Evolutionary conservation across 257 asterid species (phyloP).

Genomic region (Lycium barbarum): DNA sequence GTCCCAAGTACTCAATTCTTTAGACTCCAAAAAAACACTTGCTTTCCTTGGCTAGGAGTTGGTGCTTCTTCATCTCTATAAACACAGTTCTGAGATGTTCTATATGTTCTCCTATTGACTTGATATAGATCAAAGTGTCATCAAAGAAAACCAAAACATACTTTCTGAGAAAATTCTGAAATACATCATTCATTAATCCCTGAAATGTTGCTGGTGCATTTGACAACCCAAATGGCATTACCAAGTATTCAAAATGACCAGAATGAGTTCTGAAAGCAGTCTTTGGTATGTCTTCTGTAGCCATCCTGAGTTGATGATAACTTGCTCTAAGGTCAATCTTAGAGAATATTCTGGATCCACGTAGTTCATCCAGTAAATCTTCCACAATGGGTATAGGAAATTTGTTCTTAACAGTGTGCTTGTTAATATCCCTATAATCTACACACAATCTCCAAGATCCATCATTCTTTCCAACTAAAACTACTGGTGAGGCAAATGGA

Average conservation of each 20-base stretch:
- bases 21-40: not conserved
- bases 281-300: not conserved
- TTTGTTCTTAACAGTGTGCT: not conserved
- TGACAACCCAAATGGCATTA: not conserved
- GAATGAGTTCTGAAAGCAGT: too few relatives aligned
- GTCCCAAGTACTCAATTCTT: not conserved
- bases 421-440: too few relatives aligned
- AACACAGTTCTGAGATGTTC: too few relatives aligned
- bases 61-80: not conserved
- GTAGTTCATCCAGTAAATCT: not conserved
- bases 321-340: not conserved
- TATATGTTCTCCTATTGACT: not conserved
- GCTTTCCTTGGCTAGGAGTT: not conserved
- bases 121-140: not conserved
- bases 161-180: not conserved
- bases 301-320: not conserved
- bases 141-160: not conserved
- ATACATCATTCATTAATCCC: not conserved
- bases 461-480: too few relatives aligned
- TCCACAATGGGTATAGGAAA: not conserved
- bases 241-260: too few relatives aligned
- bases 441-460: too few relatives aligned
- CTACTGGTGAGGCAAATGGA: too few relatives aligned
- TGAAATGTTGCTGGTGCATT: not conserved
- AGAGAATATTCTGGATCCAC: not conserved